These are phyloP conservation scores for Meira miltonrushii DNA, from an alignment of 1,284 basidiomycete genomes.

Conservation along the genomic window DNA sequence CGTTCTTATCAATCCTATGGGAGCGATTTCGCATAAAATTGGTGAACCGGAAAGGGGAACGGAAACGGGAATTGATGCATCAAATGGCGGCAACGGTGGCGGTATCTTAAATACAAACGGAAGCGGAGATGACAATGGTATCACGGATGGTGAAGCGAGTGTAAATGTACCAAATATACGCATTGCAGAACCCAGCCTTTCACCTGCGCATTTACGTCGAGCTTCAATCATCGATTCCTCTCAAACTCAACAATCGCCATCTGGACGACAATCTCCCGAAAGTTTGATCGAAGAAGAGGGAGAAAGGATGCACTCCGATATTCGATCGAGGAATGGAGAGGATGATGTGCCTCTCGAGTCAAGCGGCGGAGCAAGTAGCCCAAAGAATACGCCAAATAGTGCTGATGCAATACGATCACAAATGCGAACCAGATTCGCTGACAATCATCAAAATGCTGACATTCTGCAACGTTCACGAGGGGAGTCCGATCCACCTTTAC, in stretches of 20 bases:
- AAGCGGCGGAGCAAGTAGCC: neutral
- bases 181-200: neutral
- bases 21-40: slow-evolving; percentile 24
- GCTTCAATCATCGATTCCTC: neutral
- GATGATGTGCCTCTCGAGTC: neutral
- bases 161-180: neutral
- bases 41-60: neutral
- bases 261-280: neutral
- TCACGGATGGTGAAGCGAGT: neutral
- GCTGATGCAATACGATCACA: too few relatives aligned
- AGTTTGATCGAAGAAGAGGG: neutral
- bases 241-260: too few relatives aligned
- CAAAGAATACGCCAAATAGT: too few relatives aligned
- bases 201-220: neutral
- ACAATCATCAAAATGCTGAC: neutral
- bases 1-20: slow-evolving; percentile 42
- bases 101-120: neutral
- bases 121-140: neutral
- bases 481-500: slow-evolving; percentile 26
- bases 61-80: neutral
- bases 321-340: neutral
- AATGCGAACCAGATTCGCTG: slow-evolving; percentile 8
- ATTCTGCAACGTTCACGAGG: slow-evolving; percentile 16
- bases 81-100: neutral
- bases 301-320: neutral